Base-by-base conservation (phyloP, 495 filamentous ascomycete species). In the Podospora comata region DNA sequence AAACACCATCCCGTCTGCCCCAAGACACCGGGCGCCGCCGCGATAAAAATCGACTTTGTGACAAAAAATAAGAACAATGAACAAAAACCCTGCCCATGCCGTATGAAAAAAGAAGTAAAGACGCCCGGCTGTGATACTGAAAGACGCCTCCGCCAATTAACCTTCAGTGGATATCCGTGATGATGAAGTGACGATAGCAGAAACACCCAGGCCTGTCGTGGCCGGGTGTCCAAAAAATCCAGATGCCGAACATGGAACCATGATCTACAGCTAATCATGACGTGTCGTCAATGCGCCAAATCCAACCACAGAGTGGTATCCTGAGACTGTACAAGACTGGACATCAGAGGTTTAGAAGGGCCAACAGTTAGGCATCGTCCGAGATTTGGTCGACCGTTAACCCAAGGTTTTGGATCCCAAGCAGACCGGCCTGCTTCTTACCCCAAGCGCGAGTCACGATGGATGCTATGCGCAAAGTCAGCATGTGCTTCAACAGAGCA, bases 391-490 rank as follows among this genome's bases (percentile, higher is more conserved):
- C 80, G 23, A 83, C 75, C 15, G 80, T 75, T 5, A 81, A 60
- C 48, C 82, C 72, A 5, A 71, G 72, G 48, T 83, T 78, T 2
- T 68, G 63, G 65, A 86, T 77, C 30, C 78, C 82, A 62, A 84
- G 82, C 34, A 77, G 73, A 15, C 75, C 76, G 13, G 85, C 85
- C 66, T 86, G 81, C 77, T 89, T 90, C 86, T 96, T 97, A 62
- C 93, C 92, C 95, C 95, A 99, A 71, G 90, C 85, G 70, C 95
- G 92, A 19, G 92, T 92, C 65, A 97, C 82, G 68, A 97, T 93
- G 53, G 95, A 97, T 65, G 93, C 95, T 97, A 71, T 58, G 64
- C 16, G 48, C 30, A 55, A 66, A 20, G 67, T 79, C 70, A 80
- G 71, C 26, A 60, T 39, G 66, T 76, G 59, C 23, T 27, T 16